Evolutionary conservation across 352 stramenopile species (phyloP), one percentile per base, ranked within the genome.

Genomic region (Phytopythium ostracodes): DNA sequence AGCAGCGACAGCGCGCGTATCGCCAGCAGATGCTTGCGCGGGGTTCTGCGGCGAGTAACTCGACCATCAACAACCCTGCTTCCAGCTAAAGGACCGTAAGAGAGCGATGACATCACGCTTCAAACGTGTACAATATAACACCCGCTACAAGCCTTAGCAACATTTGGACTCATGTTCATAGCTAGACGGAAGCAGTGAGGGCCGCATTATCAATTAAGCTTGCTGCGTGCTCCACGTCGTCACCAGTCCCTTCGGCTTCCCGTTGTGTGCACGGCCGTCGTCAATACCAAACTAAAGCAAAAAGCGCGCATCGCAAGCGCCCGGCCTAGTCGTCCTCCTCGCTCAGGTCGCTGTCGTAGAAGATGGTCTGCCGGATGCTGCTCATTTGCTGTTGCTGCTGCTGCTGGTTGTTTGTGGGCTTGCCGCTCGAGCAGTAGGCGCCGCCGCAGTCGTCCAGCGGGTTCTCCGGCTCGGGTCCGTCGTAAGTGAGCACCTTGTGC

Each of bases 401-500:
- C 59, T 78, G 53, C 53, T 59, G 53, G n/a, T 49, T 49, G 20
- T 35, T 17, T 0, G 47, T 24, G 15, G 53, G 53, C 35, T 59
- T 57, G 15, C 63, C 85, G 15, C 63, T 71, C 38, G 62, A 62
- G 46, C 63, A 65, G 61, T 93, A 89, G 0, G 67, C 71, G 5
- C 78, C 77, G 4, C 82, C 77, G 51, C 88, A 94, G n/a, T 87
- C 71, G 60, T 95, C 87, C 35, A 67, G 40, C 1, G 82, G 58
- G 15, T 54, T 72, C 53, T 92, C 88, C 0, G 88, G 88, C 53
- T 89, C 78, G 1, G 73, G 62, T 47, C 98, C 98, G 68, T 98
- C 98, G 56, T 94, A 97, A 67, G 97, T 98, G 74, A 98, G 91
- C 56, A 99, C 96, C 44, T 97, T 93, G 40, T 99, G 89, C 31